Evolutionary conservation across 768 basidiomycete genomes (phyloP).

Genomic region (Tremella fuciformis): DNA sequence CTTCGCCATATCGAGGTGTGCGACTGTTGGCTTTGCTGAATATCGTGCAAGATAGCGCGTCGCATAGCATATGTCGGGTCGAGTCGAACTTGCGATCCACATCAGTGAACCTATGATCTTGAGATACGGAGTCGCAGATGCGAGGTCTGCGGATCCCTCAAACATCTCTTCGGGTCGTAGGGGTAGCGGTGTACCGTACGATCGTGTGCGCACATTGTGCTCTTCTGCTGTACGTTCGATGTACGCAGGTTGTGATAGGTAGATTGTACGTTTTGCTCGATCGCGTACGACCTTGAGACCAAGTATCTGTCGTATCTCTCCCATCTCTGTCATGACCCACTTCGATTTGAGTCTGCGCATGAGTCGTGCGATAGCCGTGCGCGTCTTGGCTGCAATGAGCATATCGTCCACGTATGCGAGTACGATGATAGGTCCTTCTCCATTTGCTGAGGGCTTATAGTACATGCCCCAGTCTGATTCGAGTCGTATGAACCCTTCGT

Average conservation of each 20-base stretch:
- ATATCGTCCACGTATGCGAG: constrained; percentile 27
- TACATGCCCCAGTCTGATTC: constrained; percentile 28
- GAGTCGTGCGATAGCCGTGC: not conserved
- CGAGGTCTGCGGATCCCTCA: not conserved
- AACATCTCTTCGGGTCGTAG: not conserved
- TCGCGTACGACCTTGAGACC: constrained; percentile 12
- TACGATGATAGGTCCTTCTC: constrained; percentile 10
- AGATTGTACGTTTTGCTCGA: not conserved
- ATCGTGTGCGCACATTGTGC: constrained; percentile 3
- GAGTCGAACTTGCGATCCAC: constrained; percentile 48
- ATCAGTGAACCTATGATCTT: constrained; percentile 45
- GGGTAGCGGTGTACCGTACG: constrained; percentile 18
- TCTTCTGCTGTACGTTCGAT: constrained; percentile 17
- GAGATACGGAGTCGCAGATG: constrained; percentile 10
- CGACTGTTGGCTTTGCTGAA: constrained; percentile 33
- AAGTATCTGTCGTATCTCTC: constrained; percentile 9
- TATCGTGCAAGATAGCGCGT: constrained; percentile 25
- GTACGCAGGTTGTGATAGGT: constrained; percentile 16
- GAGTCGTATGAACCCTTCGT: constrained; percentile 18
- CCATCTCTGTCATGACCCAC: constrained; percentile 14
- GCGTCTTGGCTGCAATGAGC: constrained; percentile 15
- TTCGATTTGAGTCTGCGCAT: not conserved
- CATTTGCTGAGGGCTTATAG: constrained; percentile 2
- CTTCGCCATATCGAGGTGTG: constrained; percentile 35
- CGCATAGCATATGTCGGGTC: constrained; percentile 42